Conservation (phyloP, 345 rosid species). For the Rhodomyrtus tomentosa region DNA sequence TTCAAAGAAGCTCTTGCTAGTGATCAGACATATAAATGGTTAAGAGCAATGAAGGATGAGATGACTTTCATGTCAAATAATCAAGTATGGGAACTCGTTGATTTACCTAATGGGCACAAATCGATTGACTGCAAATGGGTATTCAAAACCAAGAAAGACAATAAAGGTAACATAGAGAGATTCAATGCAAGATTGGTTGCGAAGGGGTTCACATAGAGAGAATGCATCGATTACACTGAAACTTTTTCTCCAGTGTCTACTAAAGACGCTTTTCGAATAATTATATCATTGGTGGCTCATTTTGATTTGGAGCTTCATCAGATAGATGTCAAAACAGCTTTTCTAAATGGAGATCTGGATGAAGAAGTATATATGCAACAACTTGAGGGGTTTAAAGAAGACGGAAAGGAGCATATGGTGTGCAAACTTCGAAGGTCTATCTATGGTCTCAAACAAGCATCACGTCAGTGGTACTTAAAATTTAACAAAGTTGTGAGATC, state of each 20-base stretch:
- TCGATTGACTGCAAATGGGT: too few relatives aligned
- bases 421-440: neutral
- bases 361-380: neutral
- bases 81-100: too few relatives aligned
- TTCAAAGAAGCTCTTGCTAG: neutral
- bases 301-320: neutral
- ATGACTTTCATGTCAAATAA: too few relatives aligned
- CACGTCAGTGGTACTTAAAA: neutral
- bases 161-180: too few relatives aligned
- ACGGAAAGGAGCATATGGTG: neutral
- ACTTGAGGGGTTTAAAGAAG: neutral
- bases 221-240: neutral
- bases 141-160: too few relatives aligned
- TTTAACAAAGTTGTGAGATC: neutral
- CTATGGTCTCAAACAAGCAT: neutral
- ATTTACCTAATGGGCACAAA: too few relatives aligned
- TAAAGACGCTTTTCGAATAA: neutral
- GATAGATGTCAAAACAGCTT: neutral
- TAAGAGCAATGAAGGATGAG: neutral
- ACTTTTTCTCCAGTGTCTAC: neutral
- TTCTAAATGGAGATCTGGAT: neutral
- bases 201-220: neutral
- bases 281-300: neutral
- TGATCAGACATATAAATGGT: too few relatives aligned
- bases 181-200: neutral